Evolutionary conservation across 176 grass and related monocot species (phyloP).

Genomic region (Bonia amplexicaulis): DNA sequence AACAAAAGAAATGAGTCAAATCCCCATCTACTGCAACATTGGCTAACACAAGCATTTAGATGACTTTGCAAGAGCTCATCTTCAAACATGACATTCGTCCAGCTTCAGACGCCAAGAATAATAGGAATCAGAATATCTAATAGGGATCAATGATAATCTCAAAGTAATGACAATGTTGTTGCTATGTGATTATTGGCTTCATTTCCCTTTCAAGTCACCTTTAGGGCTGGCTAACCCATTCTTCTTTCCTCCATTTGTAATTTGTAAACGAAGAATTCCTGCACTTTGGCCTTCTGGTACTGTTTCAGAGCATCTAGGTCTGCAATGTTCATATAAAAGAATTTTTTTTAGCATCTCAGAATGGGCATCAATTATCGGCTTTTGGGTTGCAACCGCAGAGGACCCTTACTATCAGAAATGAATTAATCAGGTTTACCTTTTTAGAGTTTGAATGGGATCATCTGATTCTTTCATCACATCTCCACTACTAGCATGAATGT

Average conservation of each 20-base stretch:
- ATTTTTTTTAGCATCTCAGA: conserved; percentile 4
- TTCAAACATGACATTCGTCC: conserved; percentile 14
- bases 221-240: conserved; percentile 19
- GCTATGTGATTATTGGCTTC: conserved; percentile 18
- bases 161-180: conserved; percentile 17
- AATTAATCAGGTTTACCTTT: conserved; percentile 40
- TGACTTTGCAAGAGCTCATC: neutral
- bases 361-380: neutral
- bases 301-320: conserved; percentile 41
- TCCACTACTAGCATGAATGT: conserved; percentile 34
- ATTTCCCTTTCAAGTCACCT: conserved; percentile 35
- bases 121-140: conserved; percentile 9
- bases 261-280: conserved; percentile 35
- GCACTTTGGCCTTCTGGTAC: conserved; percentile 29
- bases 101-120: neutral
- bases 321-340: conserved; percentile 26
- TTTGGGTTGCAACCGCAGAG: neutral
- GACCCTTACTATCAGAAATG: neutral
- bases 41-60: neutral
- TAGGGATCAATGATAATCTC: conserved; percentile 21
- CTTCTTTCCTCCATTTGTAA: conserved; percentile 36
- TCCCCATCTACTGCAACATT: neutral
- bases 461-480: conserved; percentile 26
- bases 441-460: conserved; percentile 33
- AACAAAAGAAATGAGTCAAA: neutral